phyloP scores from a whole-genome alignment of 2,329 filamentous ascomycete species.

The Colletotrichum eremochloae region DNA sequence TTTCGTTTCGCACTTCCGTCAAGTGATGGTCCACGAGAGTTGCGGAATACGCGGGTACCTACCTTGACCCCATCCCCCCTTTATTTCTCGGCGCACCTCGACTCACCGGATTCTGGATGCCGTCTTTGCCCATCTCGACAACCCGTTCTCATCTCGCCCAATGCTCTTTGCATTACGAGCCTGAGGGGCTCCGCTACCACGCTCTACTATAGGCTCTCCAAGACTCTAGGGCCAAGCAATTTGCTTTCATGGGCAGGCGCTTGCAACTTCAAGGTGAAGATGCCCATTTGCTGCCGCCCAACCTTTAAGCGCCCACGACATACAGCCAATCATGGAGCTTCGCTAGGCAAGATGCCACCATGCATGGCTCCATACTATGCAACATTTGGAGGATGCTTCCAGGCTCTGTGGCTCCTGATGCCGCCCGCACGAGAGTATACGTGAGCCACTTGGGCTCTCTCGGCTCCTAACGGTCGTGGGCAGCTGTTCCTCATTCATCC shows the following conservation, averaged over 20 bases:
- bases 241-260: conserved; percentile 39
- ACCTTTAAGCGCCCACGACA: conserved; percentile 42
- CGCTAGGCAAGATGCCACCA: conserved; percentile 40
- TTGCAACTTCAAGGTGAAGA: conserved; percentile 38
- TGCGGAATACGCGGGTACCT: conserved; percentile 27
- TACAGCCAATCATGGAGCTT: conserved; percentile 43
- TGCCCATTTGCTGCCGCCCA: conserved; percentile 36
- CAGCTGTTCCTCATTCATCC: conserved; percentile 26
- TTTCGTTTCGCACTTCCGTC: conserved; percentile 26
- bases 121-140: conserved; percentile 19
- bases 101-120: conserved; percentile 37
- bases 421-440: conserved; percentile 18
- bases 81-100: conserved; percentile 35
- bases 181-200: conserved; percentile 23
- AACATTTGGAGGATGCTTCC: conserved; percentile 16
- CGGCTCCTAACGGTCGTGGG: conserved; percentile 4
- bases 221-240: conserved; percentile 36
- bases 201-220: conserved; percentile 28
- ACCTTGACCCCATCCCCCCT: background rate
- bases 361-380: conserved; percentile 36
- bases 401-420: conserved; percentile 36
- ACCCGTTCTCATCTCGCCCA: conserved; percentile 32
- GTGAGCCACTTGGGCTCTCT: conserved; percentile 25
- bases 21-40: conserved; percentile 29
- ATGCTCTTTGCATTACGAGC: conserved; percentile 25